Evolutionary conservation across 345 rosid species (phyloP).

Genomic region (Acer yangbiense): DNA sequence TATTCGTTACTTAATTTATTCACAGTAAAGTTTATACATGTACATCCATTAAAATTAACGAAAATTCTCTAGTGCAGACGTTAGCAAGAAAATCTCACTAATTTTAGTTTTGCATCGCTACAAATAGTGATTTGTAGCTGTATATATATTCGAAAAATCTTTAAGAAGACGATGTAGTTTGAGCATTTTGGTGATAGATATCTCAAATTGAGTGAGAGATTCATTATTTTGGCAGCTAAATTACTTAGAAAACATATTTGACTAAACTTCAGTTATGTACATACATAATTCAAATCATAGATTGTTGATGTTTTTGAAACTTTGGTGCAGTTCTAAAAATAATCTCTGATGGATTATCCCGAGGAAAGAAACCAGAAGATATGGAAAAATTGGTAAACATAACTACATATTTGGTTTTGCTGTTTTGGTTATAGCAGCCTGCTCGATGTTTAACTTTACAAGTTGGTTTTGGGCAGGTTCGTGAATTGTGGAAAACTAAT

Average conservation of each 20-base stretch:
- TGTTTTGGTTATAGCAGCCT: neutral
- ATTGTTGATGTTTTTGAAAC: neutral
- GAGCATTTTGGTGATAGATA: neutral
- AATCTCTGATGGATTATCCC: conserved; percentile 74
- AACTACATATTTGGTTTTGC: neutral
- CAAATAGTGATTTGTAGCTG: no score
- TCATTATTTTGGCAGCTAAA: neutral
- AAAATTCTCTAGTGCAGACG: no score
- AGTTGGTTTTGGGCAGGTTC: conserved; percentile 36
- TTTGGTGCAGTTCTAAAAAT: conserved; percentile 68
- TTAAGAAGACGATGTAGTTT: neutral
- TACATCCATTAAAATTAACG: no score
- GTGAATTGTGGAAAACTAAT: conserved; percentile 55
- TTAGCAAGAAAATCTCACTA: no score
- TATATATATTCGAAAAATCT: neutral
- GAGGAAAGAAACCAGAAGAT: conserved; percentile 76
- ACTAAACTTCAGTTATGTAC: neutral
- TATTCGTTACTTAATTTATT: neutral
- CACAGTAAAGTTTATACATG: neutral
- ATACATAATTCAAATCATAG: neutral
- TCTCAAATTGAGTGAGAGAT: neutral
- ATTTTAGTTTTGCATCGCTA: no score
- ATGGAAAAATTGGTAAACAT: conserved; percentile 62
- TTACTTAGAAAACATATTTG: neutral
- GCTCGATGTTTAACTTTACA: neutral